Evolutionary conservation across 1,284 basidiomycete genomes (phyloP).

Genomic region (Pyrrhoderma noxium): DNA sequence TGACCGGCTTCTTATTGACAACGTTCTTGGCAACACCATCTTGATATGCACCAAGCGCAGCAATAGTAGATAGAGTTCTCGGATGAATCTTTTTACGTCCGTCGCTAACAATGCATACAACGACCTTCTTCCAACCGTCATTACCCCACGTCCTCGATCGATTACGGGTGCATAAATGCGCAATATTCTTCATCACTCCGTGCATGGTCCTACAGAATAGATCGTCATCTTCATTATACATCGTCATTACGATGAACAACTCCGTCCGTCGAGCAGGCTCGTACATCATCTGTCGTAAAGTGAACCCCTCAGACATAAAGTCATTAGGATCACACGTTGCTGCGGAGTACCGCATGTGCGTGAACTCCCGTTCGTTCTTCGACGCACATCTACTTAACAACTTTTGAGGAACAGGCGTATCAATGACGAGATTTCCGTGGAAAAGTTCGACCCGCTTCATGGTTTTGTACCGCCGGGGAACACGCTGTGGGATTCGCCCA

Average conservation of each 20-base stretch:
- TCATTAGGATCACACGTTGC: constrained; percentile 93
- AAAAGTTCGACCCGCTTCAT: constrained; percentile 88
- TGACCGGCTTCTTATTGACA: constrained; percentile 80
- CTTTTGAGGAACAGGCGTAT: constrained; percentile 80
- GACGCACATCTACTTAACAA: constrained; percentile 72
- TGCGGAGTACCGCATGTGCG: constrained; percentile 89
- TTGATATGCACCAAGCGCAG: constrained; percentile 83
- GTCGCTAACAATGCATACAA: constrained; percentile 43
- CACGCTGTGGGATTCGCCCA: constrained; percentile 79
- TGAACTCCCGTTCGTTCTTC: constrained; percentile 82
- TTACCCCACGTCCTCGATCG: constrained; percentile 91
- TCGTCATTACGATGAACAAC: constrained; percentile 77
- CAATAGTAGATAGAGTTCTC: constrained; percentile 77
- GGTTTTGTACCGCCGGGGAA: constrained; percentile 83
- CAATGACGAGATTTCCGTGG: constrained; percentile 86
- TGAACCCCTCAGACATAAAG: constrained; percentile 75
- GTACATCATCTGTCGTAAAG: constrained; percentile 74
- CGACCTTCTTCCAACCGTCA: constrained; percentile 95
- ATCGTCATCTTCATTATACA: constrained; percentile 75
- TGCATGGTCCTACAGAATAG: constrained; percentile 86
- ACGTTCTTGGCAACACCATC: constrained; percentile 89
- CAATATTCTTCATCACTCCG: constrained; percentile 85
- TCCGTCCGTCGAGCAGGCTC: constrained; percentile 78
- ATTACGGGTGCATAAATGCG: constrained; percentile 74
- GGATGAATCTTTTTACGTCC: constrained; percentile 77